Percentiles rank a stretch among this genome's conserved stretches.
phyloP scores from a whole-genome alignment of 441 rosid species.

The Eruca vesicaria region DNA sequence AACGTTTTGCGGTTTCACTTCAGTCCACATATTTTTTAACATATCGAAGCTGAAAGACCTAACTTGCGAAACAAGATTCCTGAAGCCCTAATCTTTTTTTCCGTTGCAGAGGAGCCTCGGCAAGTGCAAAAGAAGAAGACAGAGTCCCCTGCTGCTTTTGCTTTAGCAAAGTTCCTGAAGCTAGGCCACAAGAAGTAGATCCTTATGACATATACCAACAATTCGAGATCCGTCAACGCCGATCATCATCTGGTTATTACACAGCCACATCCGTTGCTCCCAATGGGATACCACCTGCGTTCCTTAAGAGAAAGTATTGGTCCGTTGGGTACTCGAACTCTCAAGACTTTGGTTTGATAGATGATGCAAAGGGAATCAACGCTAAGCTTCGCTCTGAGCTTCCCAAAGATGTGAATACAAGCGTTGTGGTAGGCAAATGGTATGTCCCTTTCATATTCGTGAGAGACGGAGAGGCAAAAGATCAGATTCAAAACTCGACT shows the following conservation, averaged over 20 bases:
- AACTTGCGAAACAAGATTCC: background rate
- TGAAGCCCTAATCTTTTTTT: background rate
- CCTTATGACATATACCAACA: constrained; percentile 13
- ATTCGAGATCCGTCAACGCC: constrained; percentile 29
- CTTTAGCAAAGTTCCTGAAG: constrained; percentile 30
- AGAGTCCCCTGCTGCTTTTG: constrained; percentile 48
- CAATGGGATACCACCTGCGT: constrained; percentile 51
- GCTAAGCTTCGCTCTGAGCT: constrained; percentile 36
- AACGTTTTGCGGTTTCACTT: too few relatives aligned
- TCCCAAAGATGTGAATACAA: constrained; percentile 26
- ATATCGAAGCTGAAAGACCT: background rate
- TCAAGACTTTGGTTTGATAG: constrained; percentile 25
- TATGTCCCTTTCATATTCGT: constrained; percentile 64
- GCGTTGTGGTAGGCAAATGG: constrained; percentile 56
- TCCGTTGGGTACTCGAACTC: constrained; percentile 27
- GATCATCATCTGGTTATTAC: background rate
- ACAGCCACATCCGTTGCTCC: constrained; percentile 44
- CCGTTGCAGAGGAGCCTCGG: constrained; percentile 40
- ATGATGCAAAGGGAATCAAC: constrained; percentile 57
- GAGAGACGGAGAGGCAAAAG: constrained; percentile 36
- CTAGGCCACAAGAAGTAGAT: constrained; percentile 35
- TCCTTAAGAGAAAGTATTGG: constrained; percentile 59
- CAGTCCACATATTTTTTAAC: too few relatives aligned
- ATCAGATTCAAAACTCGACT: constrained; percentile 43
- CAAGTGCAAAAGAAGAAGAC: constrained; percentile 51